Evolutionary conservation across 768 basidiomycete species (phyloP).

Genomic region (Hypholoma sublateritium): DNA sequence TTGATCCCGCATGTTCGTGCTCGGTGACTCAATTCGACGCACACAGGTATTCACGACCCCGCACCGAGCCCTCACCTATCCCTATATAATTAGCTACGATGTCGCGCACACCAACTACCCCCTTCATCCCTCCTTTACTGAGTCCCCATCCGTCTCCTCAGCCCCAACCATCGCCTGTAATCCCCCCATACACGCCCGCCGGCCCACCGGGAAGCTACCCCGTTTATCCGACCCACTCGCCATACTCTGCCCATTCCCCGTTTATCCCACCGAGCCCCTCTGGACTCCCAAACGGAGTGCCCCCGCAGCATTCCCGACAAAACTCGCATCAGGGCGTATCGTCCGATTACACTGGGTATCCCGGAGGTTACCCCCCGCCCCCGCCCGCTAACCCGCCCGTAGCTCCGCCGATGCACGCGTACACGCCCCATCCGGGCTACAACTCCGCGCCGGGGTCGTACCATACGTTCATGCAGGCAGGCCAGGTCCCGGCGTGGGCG

Average conservation of each 20-base stretch:
- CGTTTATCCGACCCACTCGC: slow-evolving; percentile 21
- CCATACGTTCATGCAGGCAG: not conserved
- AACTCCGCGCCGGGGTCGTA: not conserved
- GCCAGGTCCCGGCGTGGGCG: not conserved
- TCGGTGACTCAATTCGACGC: not conserved
- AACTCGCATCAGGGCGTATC: not conserved
- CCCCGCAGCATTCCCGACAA: not conserved
- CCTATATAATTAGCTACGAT: slow-evolving; percentile 2
- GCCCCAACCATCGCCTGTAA: slow-evolving; percentile 29
- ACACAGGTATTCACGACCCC: not conserved
- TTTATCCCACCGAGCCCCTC: slow-evolving; percentile 10
- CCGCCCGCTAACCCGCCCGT: slow-evolving; percentile 6
- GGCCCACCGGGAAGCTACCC: slow-evolving; percentile 20
- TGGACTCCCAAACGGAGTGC: slow-evolving; percentile 22
- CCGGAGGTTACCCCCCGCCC: slow-evolving; percentile 18
- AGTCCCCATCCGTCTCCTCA: slow-evolving; percentile 35
- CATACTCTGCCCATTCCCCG: not conserved
- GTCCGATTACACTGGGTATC: slow-evolving; percentile 26
- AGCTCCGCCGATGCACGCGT: slow-evolving; percentile 12
- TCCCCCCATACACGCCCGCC: slow-evolving; percentile 24
- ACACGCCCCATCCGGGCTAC: slow-evolving; percentile 8
- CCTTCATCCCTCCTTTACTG: slow-evolving; percentile 40
- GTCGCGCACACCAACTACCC: slow-evolving; percentile 23
- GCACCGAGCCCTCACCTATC: not conserved
- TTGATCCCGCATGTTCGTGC: not conserved